Evolutionary conservation across 2,329 filamentous ascomycete species (phyloP).

Genomic region (Sporothrix protearum): DNA sequence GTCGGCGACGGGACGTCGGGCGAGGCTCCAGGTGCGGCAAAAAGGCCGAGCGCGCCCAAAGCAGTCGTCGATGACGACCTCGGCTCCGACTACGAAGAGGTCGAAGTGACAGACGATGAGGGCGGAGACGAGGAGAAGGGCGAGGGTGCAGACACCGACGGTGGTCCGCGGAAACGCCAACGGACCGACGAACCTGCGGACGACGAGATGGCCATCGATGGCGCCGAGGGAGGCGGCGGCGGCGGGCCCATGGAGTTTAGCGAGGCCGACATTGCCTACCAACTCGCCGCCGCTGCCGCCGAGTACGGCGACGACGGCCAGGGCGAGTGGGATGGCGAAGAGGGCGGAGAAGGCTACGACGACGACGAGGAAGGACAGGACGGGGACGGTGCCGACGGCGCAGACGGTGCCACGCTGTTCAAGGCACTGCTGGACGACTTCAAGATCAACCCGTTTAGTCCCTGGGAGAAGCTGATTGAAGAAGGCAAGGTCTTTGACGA

Average conservation of each 20-base stretch:
- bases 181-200: conserved; percentile 48
- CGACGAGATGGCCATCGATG: conserved; percentile 34
- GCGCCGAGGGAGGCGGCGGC: conserved; percentile 36
- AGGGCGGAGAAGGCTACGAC: conserved; percentile 76
- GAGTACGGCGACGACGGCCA: conserved; percentile 61
- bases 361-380: conserved; percentile 78
- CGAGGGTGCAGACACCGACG: conserved; percentile 54
- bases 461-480: conserved; percentile 87
- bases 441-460: conserved; percentile 77
- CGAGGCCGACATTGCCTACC: conserved; percentile 91
- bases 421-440: conserved; percentile 81
- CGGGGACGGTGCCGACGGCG: conserved; percentile 64
- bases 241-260: conserved; percentile 74
- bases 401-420: conserved; percentile 68
- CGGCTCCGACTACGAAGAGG: conserved; percentile 73
- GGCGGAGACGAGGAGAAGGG: conserved; percentile 48
- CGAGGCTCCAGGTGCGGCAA: neutral
- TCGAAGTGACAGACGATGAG: conserved; percentile 62
- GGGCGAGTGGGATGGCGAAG: conserved; percentile 36
- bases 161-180: conserved; percentile 40
- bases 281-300: conserved; percentile 65
- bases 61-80: conserved; percentile 46
- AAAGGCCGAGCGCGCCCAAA: neutral
- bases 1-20: neutral
- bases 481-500: conserved; percentile 80